phyloP scores from a whole-genome alignment of 163 green algal species.

The Scenedesmus sp. region DNA sequence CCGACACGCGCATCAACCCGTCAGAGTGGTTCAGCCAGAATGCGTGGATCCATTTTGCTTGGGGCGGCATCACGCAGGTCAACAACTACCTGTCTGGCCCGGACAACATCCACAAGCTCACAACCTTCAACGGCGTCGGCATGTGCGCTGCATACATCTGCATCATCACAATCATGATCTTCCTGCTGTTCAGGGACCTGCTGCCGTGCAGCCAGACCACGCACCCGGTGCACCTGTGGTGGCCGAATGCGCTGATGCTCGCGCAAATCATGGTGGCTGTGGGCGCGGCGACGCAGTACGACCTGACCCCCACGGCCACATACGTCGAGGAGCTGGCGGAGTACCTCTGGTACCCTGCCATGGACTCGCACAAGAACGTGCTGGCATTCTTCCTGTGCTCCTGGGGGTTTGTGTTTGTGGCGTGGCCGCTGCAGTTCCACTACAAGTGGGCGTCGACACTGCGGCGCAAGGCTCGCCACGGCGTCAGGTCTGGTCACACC shows the following conservation, averaged over 20 bases:
- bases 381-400: background rate
- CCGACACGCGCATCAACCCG: background rate
- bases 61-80: background rate
- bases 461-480: background rate
- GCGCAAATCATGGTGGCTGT: background rate
- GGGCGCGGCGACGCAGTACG: background rate
- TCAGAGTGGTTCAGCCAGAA: slow-evolving; percentile 2
- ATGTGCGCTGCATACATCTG: slow-evolving; percentile 1
- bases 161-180: background rate
- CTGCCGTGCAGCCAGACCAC: background rate
- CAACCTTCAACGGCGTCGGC: background rate
- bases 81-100: background rate
- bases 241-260: background rate
- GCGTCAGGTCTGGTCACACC: background rate
- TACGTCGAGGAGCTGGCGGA: background rate
- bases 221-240: background rate
- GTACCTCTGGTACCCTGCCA: slow-evolving; percentile 7
- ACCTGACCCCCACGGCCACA: background rate
- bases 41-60: background rate
- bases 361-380: background rate
- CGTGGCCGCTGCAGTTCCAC: slow-evolving; percentile 12
- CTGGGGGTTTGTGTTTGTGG: background rate
- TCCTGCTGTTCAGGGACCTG: background rate
- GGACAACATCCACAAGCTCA: background rate
- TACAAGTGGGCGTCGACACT: background rate